Evolutionary conservation across 1,139 yeast genomes (phyloP).

Genomic region (Pichia sp.): DNA sequence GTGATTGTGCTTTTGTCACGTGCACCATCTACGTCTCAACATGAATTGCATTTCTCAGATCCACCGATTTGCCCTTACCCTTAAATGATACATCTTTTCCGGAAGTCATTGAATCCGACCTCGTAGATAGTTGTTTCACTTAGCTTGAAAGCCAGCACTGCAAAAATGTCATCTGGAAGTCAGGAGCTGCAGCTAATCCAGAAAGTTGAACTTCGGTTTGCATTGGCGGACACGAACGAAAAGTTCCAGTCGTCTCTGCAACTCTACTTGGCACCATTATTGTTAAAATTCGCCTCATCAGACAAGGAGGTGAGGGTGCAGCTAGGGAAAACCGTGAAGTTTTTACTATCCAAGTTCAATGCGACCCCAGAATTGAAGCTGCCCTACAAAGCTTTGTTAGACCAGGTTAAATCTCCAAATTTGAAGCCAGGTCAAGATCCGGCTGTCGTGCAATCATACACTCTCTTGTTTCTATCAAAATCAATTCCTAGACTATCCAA

Average conservation of each 20-base stretch:
- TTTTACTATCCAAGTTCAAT: conserved; percentile 62
- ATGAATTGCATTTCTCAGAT: not conserved
- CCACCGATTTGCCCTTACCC: not conserved
- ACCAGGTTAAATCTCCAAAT: conserved; percentile 58
- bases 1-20: not conserved
- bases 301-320: conserved; percentile 64
- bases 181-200: conserved; percentile 41
- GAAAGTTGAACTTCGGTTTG: conserved; percentile 79
- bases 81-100: not conserved
- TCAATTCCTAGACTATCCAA: conserved; percentile 52
- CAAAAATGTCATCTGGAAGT: conserved; percentile 2
- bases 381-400: conserved; percentile 58
- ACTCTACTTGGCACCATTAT: conserved; percentile 68
- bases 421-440: conserved; percentile 42
- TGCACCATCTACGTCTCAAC: not conserved
- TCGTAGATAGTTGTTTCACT: not conserved
- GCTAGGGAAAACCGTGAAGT: conserved; percentile 62
- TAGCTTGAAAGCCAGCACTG: not conserved
- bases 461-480: conserved; percentile 60
- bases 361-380: conserved; percentile 51
- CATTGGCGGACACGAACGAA: conserved; percentile 65
- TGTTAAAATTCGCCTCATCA: conserved; percentile 74
- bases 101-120: not conserved
- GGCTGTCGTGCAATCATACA: conserved; percentile 56
- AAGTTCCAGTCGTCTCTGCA: conserved; percentile 60